phyloP scores from a whole-genome alignment of 1,139 yeast genomes.

The Geotrichum cucujoidarum region DNA sequence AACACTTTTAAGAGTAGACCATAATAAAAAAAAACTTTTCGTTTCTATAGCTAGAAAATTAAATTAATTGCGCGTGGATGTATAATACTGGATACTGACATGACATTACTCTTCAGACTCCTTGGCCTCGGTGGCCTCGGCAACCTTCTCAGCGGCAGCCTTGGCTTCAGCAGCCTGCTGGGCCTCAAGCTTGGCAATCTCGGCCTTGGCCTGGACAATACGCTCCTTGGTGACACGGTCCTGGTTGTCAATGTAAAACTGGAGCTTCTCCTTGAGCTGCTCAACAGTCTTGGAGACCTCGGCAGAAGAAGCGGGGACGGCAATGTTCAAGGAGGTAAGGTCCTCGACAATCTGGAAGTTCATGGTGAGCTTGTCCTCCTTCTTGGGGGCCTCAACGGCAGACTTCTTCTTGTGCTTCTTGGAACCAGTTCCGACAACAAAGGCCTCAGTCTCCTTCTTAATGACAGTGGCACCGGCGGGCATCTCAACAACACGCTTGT shows the following conservation, averaged over 20 bases:
- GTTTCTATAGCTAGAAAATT: background rate
- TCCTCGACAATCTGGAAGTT: conserved; percentile 78
- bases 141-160: conserved; percentile 14
- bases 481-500: conserved; percentile 43
- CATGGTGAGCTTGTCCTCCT: conserved; percentile 49
- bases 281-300: conserved; percentile 65
- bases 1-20: background rate
- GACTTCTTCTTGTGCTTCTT: conserved; percentile 49
- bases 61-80: background rate
- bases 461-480: conserved; percentile 63
- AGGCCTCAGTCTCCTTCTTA: conserved; percentile 53
- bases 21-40: background rate
- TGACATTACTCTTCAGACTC: conserved; percentile 12
- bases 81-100: background rate
- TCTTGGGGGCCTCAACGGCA: conserved; percentile 40
- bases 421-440: conserved; percentile 50
- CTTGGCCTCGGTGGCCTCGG: conserved; percentile 2
- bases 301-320: conserved; percentile 74
- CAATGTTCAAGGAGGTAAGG: conserved; percentile 68
- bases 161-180: conserved; percentile 21
- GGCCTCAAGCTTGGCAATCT: conserved; percentile 54
- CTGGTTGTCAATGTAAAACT: conserved; percentile 66
- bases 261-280: conserved; percentile 68
- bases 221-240: conserved; percentile 76
- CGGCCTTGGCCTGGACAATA: conserved; percentile 69